Evolutionary conservation across 129 eudicot genomes (phyloP).

Genomic region (Silybum marianum): DNA sequence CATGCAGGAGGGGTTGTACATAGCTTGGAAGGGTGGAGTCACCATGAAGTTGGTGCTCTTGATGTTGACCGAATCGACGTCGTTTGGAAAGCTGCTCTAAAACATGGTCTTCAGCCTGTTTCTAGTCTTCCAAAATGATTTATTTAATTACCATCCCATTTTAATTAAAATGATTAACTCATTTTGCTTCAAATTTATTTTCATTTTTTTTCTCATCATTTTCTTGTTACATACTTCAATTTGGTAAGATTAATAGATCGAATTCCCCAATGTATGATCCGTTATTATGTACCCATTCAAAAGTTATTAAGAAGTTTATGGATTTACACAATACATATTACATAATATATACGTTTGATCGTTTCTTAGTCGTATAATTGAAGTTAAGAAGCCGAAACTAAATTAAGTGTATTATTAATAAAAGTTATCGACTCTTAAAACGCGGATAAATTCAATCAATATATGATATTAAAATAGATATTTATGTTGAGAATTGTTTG

Average conservation of each 20-base stretch:
- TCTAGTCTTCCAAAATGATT: slow-evolving; percentile 37
- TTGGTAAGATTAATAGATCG: not conserved
- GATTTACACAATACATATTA: not conserved
- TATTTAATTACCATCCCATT: not conserved
- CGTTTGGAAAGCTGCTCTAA: slow-evolving; percentile 91
- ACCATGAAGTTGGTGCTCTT: slow-evolving; percentile 98
- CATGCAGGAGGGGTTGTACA: slow-evolving; percentile 98
- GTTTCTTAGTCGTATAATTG: no score
- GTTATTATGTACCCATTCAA: not conserved
- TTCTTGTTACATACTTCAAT: slow-evolving; percentile 25
- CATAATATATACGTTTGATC: not conserved
- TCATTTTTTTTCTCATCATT: not conserved
- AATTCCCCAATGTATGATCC: slow-evolving; percentile 20
- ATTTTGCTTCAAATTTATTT: slow-evolving; percentile 3
- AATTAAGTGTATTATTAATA: no score
- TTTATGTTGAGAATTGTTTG: no score
- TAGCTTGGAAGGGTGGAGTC: slow-evolving; percentile 89
- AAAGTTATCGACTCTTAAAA: no score
- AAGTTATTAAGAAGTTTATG: slow-evolving; percentile 1
- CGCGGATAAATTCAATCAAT: no score
- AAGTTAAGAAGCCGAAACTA: no score
- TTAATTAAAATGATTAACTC: not conserved
- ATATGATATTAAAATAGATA: no score
- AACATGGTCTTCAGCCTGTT: slow-evolving; percentile 79
- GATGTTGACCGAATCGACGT: slow-evolving; percentile 83